Conservation (phyloP, 352 stramenopile species). For the Phytopythium litorale region DNA sequence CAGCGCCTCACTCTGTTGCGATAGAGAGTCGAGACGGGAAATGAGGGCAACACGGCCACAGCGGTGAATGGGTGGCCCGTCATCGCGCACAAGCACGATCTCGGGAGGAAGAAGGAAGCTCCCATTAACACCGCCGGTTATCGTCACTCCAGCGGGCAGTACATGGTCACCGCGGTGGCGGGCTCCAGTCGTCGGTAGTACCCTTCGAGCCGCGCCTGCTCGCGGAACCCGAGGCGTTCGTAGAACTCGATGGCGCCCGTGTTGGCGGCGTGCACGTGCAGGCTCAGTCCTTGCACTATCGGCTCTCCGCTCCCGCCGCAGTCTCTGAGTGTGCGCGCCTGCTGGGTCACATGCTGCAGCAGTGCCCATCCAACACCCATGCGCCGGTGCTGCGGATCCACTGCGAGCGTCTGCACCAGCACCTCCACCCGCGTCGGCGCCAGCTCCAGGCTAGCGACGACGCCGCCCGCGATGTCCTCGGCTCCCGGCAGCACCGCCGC, state of each 20-base stretch:
- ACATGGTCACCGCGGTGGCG: constrained; percentile 43
- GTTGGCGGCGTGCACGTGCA: constrained; percentile 66
- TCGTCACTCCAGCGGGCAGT: constrained; percentile 20
- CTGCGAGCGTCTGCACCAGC: constrained; percentile 29
- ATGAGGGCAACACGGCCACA: too few relatives aligned
- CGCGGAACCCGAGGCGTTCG: constrained; percentile 35
- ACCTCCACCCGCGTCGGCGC: constrained; percentile 19
- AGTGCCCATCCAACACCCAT: constrained; percentile 35
- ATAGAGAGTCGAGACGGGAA: too few relatives aligned
- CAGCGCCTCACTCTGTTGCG: too few relatives aligned
- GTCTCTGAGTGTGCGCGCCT: constrained; percentile 1
- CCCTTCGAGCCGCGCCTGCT: constrained; percentile 39
- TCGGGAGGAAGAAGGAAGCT: too few relatives aligned
- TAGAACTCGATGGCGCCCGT: constrained; percentile 60
- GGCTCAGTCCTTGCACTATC: constrained; percentile 20
- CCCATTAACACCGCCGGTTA: too few relatives aligned
- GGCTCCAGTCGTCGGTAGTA: constrained; percentile 72
- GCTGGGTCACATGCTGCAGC: constrained; percentile 32
- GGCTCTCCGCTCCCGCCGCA: constrained; percentile 1
- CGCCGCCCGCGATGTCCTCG: constrained; percentile 18
- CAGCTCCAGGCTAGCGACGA: constrained; percentile 37
- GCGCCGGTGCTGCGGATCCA: constrained; percentile 25
- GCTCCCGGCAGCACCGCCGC: constrained; percentile 17
- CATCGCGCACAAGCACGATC: too few relatives aligned
- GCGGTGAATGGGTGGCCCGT: too few relatives aligned